phyloP scores from a whole-genome alignment of 345 rosid genomes.

The Citrus unshiu region DNA sequence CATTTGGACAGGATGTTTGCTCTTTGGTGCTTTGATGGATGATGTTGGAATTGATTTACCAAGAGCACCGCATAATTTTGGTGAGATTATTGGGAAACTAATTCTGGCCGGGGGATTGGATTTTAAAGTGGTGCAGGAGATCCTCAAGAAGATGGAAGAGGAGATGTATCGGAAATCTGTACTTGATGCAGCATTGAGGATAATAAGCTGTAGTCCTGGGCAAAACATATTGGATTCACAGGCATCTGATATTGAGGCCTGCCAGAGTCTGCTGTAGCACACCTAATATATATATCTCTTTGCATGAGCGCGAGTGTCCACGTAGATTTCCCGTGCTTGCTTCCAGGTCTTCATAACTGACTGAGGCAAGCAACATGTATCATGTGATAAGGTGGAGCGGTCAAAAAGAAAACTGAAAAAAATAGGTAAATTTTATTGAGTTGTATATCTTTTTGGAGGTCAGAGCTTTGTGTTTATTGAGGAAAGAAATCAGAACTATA shows the following conservation, averaged over 20 bases:
- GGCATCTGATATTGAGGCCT: constrained; percentile 55
- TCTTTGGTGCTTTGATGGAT: constrained; percentile 65
- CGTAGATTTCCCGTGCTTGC: constrained; percentile 11
- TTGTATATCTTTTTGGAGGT: constrained; percentile 33
- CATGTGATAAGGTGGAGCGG: constrained; percentile 29
- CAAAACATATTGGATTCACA: constrained; percentile 47
- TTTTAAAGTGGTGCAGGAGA: constrained; percentile 54
- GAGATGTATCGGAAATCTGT: constrained; percentile 50
- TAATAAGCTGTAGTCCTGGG: constrained; percentile 33
- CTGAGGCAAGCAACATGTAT: constrained; percentile 34
- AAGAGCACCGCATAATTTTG: constrained; percentile 72
- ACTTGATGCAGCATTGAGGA: constrained; percentile 46
- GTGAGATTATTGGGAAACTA: constrained; percentile 67
- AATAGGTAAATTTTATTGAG: constrained; percentile 29
- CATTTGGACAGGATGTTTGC: constrained; percentile 60
- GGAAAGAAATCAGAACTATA: constrained; percentile 22
- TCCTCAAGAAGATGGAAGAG: constrained; percentile 66
- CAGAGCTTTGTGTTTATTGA: constrained; percentile 29
- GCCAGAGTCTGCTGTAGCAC: constrained; percentile 44
- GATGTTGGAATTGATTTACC: constrained; percentile 88
- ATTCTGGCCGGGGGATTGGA: constrained; percentile 44
- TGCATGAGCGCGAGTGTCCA: constrained; percentile 5
- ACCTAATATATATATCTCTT: background rate
- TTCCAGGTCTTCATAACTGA: background rate
- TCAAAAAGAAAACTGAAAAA: constrained; percentile 11